phyloP scores from a whole-genome alignment of 169 alveolate species.

The Theileria annulata region DNA sequence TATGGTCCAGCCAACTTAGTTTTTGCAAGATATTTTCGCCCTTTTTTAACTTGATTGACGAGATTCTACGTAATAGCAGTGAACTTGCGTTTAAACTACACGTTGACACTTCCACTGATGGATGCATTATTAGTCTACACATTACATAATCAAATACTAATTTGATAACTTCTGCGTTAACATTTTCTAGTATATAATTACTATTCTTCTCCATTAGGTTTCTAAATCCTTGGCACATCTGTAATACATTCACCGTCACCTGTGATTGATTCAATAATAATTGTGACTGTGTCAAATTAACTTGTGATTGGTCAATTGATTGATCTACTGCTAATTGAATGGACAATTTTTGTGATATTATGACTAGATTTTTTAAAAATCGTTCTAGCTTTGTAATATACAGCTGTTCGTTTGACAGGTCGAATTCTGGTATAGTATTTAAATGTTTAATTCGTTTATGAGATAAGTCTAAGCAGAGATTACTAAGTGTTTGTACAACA shows the following conservation, averaged over 20 bases:
- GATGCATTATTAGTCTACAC: constrained; percentile 54
- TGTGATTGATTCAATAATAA: not conserved
- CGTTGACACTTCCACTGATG: constrained; percentile 61
- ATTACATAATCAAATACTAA: constrained; percentile 27
- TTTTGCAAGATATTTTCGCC: constrained; percentile 17
- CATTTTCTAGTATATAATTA: constrained; percentile 19
- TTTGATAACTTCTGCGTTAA: constrained; percentile 28
- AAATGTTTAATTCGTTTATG: constrained; percentile 37
- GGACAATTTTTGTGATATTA: constrained; percentile 32
- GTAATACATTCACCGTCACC: constrained; percentile 29
- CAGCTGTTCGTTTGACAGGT: constrained; percentile 22
- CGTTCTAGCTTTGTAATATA: constrained; percentile 42
- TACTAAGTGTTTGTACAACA: constrained; percentile 48
- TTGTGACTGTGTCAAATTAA: not conserved
- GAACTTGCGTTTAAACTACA: constrained; percentile 39
- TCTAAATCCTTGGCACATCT: constrained; percentile 57
- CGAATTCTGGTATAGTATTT: constrained; percentile 28
- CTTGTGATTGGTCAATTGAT: constrained; percentile 9
- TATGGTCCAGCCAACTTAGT: constrained; percentile 40
- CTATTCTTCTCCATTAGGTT: constrained; percentile 40
- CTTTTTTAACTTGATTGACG: constrained; percentile 11
- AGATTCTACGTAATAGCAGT: constrained; percentile 34
- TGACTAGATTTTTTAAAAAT: constrained; percentile 35
- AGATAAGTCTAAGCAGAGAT: constrained; percentile 46
- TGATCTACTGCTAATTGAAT: constrained; percentile 12